Conservation (phyloP, 768 basidiomycete species). For the Auriscalpium vulgare region DNA sequence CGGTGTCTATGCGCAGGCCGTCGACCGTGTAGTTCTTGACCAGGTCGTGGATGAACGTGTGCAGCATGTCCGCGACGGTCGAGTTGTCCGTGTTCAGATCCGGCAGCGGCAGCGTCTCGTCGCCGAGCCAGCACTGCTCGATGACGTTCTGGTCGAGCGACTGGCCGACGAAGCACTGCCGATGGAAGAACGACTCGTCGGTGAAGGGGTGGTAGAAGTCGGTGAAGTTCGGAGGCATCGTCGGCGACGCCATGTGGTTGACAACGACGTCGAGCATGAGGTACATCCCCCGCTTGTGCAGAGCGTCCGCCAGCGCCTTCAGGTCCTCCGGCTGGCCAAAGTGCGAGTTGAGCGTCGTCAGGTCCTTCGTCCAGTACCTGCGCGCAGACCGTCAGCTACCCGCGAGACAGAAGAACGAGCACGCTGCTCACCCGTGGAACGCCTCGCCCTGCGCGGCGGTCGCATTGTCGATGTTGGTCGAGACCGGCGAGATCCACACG, state of each 20-base stretch:
- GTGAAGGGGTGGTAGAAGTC: constrained; percentile 25
- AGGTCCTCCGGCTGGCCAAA: constrained; percentile 48
- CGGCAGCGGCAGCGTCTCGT: constrained; percentile 41
- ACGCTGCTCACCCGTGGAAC: constrained; percentile 40
- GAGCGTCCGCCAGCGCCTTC: constrained; percentile 34
- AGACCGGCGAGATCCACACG: constrained; percentile 51
- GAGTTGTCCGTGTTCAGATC: constrained; percentile 50
- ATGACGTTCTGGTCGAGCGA: constrained; percentile 35
- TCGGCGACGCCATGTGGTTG: constrained; percentile 46
- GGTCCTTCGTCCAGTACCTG: constrained; percentile 45
- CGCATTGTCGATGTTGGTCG: constrained; percentile 38
- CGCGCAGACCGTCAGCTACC: not conserved
- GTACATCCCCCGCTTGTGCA: constrained; percentile 48
- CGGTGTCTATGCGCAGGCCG: constrained; percentile 51
- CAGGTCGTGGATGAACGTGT: constrained; percentile 39
- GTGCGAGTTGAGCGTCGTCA: constrained; percentile 40
- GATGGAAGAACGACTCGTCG: constrained; percentile 30
- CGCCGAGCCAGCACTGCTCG: constrained; percentile 57
- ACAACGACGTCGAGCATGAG: constrained; percentile 59
- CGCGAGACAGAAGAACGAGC: not conserved
- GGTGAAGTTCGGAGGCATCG: constrained; percentile 15
- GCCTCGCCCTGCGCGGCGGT: constrained; percentile 46
- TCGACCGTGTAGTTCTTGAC: constrained; percentile 43
- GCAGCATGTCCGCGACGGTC: constrained; percentile 34
- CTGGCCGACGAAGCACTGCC: constrained; percentile 33